Base-by-base conservation (phyloP, 805 yeast species). In the Ogataea zsoltii region DNA sequence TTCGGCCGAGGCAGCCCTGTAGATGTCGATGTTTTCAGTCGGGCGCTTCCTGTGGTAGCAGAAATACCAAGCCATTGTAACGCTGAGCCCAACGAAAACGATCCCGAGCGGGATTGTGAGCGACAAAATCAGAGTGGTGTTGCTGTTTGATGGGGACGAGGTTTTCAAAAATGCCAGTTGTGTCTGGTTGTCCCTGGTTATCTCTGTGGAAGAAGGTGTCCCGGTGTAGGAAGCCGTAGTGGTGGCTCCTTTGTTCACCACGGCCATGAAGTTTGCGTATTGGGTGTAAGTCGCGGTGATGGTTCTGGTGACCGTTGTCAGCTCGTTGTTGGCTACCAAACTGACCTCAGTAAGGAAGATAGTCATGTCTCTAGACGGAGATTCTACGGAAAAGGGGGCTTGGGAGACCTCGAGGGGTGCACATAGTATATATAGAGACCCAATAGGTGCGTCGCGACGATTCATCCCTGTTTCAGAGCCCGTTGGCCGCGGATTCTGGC, bases 301-400 rank as follows among this genome's bases (percentile, higher is more conserved):
- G 26, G 56, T 52, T 11, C 50, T 46, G 3, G 54, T 49, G 40
- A 49, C 33, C 11, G 56, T 52, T 21, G 56, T 52, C 7, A 52
- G 36, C 14, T 52, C 51, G 45, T 52, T 36, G 15, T 52, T 38
- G 7, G 56, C 54, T 3, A 52, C 49, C 19, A 52, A 18, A 18
- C 34, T 35, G 30, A 47, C 25, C 10, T 34, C 50, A 7, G 48
- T n/a, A 16, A 50, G 38, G 16, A 39, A n/a, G 19, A 49, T 25
- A 36, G 41, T 41, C 41, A 39, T 40, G 3, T 21, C 11, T 25
- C 12, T 29, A 15, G 29, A 7, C 11, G 31, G 13, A 30, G 15
- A 30, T 7, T 14, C 19, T 2, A n/a, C 28, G 11, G 14, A n/a
- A 15, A 21, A 21, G 7, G 25, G 25, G 25, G 25, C 25, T 21